Evolutionary conservation across 495 filamentous ascomycete genomes (phyloP).

Genomic region (Penicillium argentinense): DNA sequence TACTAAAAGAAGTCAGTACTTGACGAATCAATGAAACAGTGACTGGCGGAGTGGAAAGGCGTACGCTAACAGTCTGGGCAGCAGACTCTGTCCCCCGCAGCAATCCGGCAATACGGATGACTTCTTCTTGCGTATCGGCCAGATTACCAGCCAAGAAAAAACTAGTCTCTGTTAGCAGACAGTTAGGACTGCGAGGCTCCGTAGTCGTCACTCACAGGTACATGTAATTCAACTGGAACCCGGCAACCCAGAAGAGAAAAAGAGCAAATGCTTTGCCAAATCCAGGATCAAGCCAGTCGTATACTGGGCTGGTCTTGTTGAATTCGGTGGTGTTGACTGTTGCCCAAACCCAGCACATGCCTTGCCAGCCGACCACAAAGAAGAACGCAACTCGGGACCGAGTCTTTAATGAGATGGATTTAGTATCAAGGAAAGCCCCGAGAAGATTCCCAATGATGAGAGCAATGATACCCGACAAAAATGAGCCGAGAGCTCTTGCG

Average conservation of each 20-base stretch:
- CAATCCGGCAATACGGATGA: slow-evolving; percentile 60
- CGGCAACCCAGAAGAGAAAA: slow-evolving; percentile 56
- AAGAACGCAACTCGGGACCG: slow-evolving; percentile 44
- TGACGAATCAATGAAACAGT: not conserved
- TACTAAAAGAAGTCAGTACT: slow-evolving; percentile 36
- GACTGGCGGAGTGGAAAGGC: slow-evolving; percentile 1
- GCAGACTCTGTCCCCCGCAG: slow-evolving; percentile 63
- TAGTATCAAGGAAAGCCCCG: slow-evolving; percentile 55
- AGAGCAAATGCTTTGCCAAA: slow-evolving; percentile 59
- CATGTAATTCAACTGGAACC: slow-evolving; percentile 66
- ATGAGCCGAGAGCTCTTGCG: slow-evolving; percentile 59
- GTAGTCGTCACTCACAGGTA: slow-evolving; percentile 46
- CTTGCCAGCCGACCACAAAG: slow-evolving; percentile 52
- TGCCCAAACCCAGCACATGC: slow-evolving; percentile 63
- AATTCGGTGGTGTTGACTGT: slow-evolving; percentile 56
- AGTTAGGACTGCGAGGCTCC: not conserved
- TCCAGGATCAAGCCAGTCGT: slow-evolving; percentile 56
- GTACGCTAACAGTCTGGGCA: slow-evolving; percentile 57
- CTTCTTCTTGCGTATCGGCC: slow-evolving; percentile 53
- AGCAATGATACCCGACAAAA: slow-evolving; percentile 59
- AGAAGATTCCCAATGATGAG: slow-evolving; percentile 57
- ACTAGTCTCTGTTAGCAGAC: slow-evolving; percentile 27
- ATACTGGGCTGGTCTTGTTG: slow-evolving; percentile 46
- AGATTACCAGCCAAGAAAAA: slow-evolving; percentile 64
- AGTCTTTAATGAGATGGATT: slow-evolving; percentile 45